These are phyloP conservation scores for Nepenthes alata DNA, from an alignment of 179 eudicot genomes.

Conservation along the genomic window DNA sequence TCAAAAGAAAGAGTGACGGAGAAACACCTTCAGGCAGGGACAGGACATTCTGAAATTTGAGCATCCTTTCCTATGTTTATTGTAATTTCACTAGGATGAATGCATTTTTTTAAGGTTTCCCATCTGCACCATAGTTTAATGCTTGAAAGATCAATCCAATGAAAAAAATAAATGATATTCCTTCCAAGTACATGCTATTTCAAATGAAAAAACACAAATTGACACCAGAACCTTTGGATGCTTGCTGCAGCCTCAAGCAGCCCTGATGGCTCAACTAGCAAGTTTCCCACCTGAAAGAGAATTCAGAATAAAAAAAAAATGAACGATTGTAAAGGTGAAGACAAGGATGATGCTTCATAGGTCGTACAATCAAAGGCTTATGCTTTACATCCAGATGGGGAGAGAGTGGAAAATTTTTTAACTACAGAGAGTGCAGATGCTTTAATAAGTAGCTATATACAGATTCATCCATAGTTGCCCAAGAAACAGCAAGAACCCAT, in stretches of 20 bases:
- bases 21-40: constrained; percentile 74
- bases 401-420: no score
- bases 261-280: constrained; percentile 98
- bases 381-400: no score
- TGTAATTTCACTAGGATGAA: constrained; percentile 70
- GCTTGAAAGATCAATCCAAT: neutral
- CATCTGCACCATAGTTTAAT: constrained; percentile 43
- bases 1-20: neutral
- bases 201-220: neutral
- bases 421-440: no score
- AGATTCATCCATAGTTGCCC: no score
- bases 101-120: constrained; percentile 85
- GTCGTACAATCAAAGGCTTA: no score
- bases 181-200: neutral
- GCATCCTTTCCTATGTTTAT: constrained; percentile 83
- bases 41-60: constrained; percentile 83
- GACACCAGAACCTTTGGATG: constrained; percentile 71
- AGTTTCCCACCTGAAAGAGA: constrained; percentile 75
- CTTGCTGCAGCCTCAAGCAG: constrained; percentile 97
- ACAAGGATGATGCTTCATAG: neutral
- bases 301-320: neutral
- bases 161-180: neutral
- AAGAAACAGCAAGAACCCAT: no score
- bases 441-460: no score
- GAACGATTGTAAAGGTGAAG: neutral